Conservation (phyloP, 2,329 filamentous ascomycete species). For the Diaporthe velutina region DNA sequence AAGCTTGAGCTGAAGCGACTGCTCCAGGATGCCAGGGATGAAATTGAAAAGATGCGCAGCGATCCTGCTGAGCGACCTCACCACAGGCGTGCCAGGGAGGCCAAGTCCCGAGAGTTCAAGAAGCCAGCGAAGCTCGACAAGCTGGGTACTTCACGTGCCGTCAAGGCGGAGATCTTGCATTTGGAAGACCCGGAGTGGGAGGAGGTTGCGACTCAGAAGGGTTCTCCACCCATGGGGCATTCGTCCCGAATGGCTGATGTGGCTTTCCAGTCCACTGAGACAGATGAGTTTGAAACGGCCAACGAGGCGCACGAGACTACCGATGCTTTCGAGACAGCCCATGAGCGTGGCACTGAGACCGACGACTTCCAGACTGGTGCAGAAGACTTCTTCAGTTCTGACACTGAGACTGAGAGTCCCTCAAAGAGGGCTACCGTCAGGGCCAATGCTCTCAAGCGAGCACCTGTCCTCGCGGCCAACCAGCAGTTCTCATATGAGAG, state of each 20-base stretch:
- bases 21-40: constrained; percentile 94
- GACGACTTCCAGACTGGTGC: constrained; percentile 96
- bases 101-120: constrained; percentile 78
- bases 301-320: constrained; percentile 86
- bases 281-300: constrained; percentile 83
- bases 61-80: constrained; percentile 54
- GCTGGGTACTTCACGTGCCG: constrained; percentile 80
- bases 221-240: constrained; percentile 38
- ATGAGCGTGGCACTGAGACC: constrained; percentile 88
- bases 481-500: constrained; percentile 79
- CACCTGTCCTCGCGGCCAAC: constrained; percentile 58
- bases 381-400: constrained; percentile 81
- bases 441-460: constrained; percentile 51
- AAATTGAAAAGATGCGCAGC: constrained; percentile 80
- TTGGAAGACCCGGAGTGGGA: constrained; percentile 91
- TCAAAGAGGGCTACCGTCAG: constrained; percentile 54
- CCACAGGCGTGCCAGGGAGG: constrained; percentile 72
- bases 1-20: constrained; percentile 96
- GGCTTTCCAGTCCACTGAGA: constrained; percentile 51
- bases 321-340: constrained; percentile 76
- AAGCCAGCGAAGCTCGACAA: constrained; percentile 76
- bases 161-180: constrained; percentile 84
- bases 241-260: constrained; percentile 36
- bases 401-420: constrained; percentile 86
- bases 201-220: constrained; percentile 64